Base-by-base conservation (phyloP, 208 protist genomes). In the Leptomonas seymouri region DNA sequence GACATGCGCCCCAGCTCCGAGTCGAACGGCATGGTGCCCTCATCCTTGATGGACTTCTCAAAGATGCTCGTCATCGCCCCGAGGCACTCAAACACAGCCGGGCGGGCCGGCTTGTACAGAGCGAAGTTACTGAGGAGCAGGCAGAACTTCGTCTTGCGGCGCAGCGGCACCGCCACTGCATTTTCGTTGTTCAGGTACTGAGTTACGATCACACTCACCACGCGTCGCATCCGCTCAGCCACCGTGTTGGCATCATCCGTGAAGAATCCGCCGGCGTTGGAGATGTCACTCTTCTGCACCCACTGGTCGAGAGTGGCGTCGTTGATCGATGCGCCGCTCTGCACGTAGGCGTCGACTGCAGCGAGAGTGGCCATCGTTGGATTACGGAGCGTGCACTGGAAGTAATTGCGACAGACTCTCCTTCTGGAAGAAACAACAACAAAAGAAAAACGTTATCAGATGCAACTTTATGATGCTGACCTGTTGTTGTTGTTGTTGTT, bases 1-100 rank as follows among this genome's bases (percentile, higher is more conserved):
- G 90, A 94, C 91, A 97, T 94, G 59, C 93, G 90, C 36, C 93
- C 93, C 50, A 97, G 85, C 67, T 97, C 90, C 1, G 89, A 94
- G 61, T 96, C 91, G 45, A 97, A 97, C 31, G 89, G 87, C 77
- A 94, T 87, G 20, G 71, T 80, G 16, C 85, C 89, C 69, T 97
- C 93, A 48, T 86, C 81, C 49, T 81, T 79, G 63, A 97, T 96
- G 25, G 89, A 76, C 23, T 82, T 86, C 78, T 97, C 91, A 55
- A 97, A 96, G 67, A 94, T 89, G 45, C 51, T 83, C 44, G 82
- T 93, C 58, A 97, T 80, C 45, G 80, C 80, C 58, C 92, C 88
- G 57, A 97, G 70, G 49, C 87, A 55, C 61, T 87, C 78, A 50
- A 94, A 95, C 25, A 97, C 84, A 20, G 78, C 78, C 20, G 50